Conservation (phyloP, 139 green algal genomes). For the Ettlia oleoabundans region DNA sequence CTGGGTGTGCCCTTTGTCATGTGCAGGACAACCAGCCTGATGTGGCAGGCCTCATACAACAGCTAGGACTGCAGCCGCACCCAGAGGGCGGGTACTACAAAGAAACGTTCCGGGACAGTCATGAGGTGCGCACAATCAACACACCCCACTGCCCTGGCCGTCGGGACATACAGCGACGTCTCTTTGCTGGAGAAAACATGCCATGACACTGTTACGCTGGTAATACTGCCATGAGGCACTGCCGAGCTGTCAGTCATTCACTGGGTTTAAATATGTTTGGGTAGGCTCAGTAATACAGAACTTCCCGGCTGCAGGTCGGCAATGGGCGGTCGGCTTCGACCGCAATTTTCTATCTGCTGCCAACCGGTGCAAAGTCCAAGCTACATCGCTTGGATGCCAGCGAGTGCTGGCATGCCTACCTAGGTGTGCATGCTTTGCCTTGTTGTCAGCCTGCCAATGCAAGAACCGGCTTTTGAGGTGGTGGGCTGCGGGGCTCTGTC, state of each 20-base stretch:
- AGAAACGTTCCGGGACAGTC: slow-evolving; percentile 9
- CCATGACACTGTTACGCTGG: too few species aligned
- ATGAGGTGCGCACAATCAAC: not conserved
- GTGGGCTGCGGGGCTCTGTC: not conserved
- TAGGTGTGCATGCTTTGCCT: too few species aligned
- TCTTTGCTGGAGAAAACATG: not conserved
- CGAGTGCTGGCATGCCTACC: slow-evolving; percentile 32
- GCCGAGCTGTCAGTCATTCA: not conserved
- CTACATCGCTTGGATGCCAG: slow-evolving; percentile 24
- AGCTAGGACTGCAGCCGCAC: slow-evolving; percentile 14
- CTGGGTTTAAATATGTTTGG: not conserved
- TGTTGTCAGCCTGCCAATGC: too few species aligned
- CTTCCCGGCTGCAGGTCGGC: not conserved
- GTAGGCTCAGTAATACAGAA: not conserved
- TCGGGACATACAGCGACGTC: not conserved
- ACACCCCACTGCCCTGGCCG: not conserved
- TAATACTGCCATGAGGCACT: too few species aligned
- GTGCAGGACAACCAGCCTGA: not conserved
- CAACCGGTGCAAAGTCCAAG: slow-evolving; percentile 11
- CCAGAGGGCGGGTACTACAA: slow-evolving; percentile 31
- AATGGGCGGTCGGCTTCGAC: not conserved
- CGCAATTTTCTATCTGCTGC: slow-evolving; percentile 36
- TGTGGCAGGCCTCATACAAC: not conserved
- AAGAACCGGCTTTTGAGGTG: not conserved
- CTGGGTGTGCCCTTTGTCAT: too few species aligned